A percentile compares a stretch with the other conserved stretches of the same genome.
phyloP scores from a whole-genome alignment of 208 protist genomes.

The Trypanosoma cruzi region DNA sequence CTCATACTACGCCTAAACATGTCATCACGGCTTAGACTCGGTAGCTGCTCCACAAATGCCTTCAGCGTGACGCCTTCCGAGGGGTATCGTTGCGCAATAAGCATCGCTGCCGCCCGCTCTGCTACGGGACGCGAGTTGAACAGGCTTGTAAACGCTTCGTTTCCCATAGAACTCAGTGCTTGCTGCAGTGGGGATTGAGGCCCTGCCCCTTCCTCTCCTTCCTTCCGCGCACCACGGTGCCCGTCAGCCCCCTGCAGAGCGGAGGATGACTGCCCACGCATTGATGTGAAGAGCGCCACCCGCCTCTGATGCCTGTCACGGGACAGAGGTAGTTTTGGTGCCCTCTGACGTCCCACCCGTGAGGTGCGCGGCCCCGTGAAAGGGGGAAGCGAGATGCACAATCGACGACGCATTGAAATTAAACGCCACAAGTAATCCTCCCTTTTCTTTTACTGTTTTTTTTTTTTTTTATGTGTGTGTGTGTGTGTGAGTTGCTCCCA shows the following conservation, averaged over 20 bases:
- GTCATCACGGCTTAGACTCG: slow-evolving; percentile 46
- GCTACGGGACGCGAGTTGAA: slow-evolving; percentile 40
- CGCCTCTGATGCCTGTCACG: neutral
- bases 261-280: neutral
- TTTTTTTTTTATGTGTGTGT: neutral
- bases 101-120: slow-evolving; percentile 50
- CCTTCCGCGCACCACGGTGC: neutral
- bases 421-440: neutral
- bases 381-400: neutral
- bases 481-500: neutral
- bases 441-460: neutral
- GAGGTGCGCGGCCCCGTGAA: neutral
- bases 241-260: neutral
- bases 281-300: neutral
- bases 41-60: slow-evolving; percentile 54
- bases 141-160: neutral
- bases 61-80: slow-evolving; percentile 37
- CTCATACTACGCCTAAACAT: slow-evolving; percentile 38
- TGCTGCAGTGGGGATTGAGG: no score
- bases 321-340: neutral
- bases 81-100: slow-evolving; percentile 31
- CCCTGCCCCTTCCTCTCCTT: no score
- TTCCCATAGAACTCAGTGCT: slow-evolving; percentile 6
- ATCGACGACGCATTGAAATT: neutral
- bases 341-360: neutral